Evolutionary conservation across 1,284 basidiomycete species (phyloP), one percentile per base, ranked within the genome.

Genomic region (Volvariella surrecta): DNA sequence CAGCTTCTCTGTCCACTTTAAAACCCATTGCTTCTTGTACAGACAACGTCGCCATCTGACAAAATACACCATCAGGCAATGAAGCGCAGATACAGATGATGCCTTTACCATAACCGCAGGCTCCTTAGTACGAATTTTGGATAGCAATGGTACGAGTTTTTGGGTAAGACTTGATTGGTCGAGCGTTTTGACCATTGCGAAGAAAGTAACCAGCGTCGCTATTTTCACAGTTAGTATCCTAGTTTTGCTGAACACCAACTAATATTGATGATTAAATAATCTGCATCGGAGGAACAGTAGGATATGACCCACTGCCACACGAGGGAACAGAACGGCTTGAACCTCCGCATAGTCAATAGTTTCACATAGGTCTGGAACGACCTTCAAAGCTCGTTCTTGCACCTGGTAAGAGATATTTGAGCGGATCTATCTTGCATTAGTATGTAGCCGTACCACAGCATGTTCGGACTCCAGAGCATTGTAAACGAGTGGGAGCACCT

Each of bases 11-110:
- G 52, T 97, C 93, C 3, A 98, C 86, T 60, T 98, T 99, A 53
- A 81, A 75, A 1, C 93, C 90, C 91, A 98, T 96, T 2, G 89
- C 89, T 62, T 97, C 94, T 63, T 99, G 93, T 0, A 99, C 93
- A 7, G 80, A 82, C 34, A 98, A 67, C 0, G 93, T 96, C 1
- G 92, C 90, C 76, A 94, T 87, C 86, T 90, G n/a, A 46, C 28
- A 37, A 17, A 28, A 28, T 28, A 28, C 40, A 17, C 32, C 6
- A 40, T 22, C 32, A 42, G 43, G 31, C 42, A 46, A 17, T 15
- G 38, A 39, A 7, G 37, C 47, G 38, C 31, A 35, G 18, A 28
- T 39, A 39, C 9, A 10, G 31, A 45, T 42, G 10, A 43, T 20
- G 46, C 10, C 54, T 71, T 46, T 52, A 88, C 86, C 75, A 89